Conservation (phyloP, 2,329 filamentous ascomycete genomes). For the Sporothrix curviconia region DNA sequence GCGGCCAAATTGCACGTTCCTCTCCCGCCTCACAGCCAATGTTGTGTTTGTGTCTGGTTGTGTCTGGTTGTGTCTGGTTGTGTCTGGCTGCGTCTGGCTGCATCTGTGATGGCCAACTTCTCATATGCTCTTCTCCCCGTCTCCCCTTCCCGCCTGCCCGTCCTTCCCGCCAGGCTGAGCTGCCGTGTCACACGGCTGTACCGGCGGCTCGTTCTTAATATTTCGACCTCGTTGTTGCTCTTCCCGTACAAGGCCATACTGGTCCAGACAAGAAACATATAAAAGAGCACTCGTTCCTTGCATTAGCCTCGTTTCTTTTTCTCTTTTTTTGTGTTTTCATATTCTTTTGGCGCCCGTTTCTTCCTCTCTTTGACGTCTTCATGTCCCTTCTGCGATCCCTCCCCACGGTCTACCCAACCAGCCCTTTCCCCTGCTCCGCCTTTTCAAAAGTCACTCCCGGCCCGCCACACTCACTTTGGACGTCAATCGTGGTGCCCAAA, state of each 20-base stretch:
- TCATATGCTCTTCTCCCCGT: background rate
- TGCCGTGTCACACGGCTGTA: too few species aligned
- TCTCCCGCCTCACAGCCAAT: background rate
- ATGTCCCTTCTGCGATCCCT: too few species aligned
- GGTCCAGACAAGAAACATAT: too few species aligned
- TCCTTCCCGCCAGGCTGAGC: conserved; percentile 1
- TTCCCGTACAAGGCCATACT: too few species aligned
- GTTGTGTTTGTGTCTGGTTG: too few species aligned
- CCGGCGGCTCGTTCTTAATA: background rate
- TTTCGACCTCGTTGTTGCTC: background rate
- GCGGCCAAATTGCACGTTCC: background rate
- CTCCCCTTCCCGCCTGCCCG: background rate
- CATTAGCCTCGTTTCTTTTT: conserved; percentile 2
- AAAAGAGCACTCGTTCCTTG: conserved; percentile 4
- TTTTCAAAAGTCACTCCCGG: background rate
- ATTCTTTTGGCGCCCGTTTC: too few species aligned
- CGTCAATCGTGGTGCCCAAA: background rate
- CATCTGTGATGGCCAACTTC: background rate
- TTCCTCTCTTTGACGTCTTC: too few species aligned
- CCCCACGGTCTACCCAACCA: too few species aligned
- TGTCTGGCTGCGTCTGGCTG: too few species aligned
- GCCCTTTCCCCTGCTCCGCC: background rate
- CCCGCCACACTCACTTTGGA: too few species aligned
- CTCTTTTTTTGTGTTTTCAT: background rate
- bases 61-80: too few species aligned